Percentiles rank a stretch among this genome's conserved stretches.
These are phyloP conservation scores for Colletotrichum liaoningense DNA, from an alignment of 2,329 filamentous ascomycete genomes.

Conservation along the genomic window DNA sequence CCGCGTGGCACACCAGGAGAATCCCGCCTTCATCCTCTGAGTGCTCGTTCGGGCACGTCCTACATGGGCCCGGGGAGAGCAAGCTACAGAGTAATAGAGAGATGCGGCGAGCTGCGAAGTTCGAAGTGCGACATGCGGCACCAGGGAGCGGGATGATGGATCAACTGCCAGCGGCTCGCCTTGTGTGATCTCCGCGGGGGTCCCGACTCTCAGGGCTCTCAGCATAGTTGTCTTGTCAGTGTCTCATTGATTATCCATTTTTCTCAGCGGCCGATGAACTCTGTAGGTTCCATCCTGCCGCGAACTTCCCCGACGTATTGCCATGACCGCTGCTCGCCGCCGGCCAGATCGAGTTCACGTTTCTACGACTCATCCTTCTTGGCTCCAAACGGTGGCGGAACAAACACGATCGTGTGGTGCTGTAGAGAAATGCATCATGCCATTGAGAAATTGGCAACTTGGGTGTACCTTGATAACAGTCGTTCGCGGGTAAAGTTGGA, in stretches of 20 bases:
- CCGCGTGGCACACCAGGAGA: slow-evolving; percentile 27
- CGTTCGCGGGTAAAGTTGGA: not conserved
- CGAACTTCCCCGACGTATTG: not conserved
- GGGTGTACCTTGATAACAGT: not conserved
- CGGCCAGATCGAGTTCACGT: not conserved
- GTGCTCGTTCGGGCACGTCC: slow-evolving; percentile 19
- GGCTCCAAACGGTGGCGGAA: not conserved
- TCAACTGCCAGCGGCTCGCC: not conserved
- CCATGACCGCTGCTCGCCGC: not conserved
- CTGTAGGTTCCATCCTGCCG: not conserved
- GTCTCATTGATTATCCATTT: not conserved
- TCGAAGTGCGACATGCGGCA: not conserved
- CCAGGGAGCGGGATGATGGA: not conserved
- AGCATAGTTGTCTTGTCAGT: not conserved
- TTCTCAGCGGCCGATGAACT: not conserved
- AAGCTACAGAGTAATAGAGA: not conserved
- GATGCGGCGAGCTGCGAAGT: slow-evolving; percentile 31
- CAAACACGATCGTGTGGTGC: not conserved
- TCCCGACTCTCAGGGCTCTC: not conserved
- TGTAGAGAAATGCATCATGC: not conserved
- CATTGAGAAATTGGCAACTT: not conserved
- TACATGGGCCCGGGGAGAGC: not conserved
- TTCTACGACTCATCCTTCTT: not conserved
- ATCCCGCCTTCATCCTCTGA: slow-evolving; percentile 2
- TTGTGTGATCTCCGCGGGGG: not conserved